Evolutionary conservation across 2,329 filamentous ascomycete genomes (phyloP), one percentile per base, ranked within the genome.

Genomic region (Eurotiales sp.): DNA sequence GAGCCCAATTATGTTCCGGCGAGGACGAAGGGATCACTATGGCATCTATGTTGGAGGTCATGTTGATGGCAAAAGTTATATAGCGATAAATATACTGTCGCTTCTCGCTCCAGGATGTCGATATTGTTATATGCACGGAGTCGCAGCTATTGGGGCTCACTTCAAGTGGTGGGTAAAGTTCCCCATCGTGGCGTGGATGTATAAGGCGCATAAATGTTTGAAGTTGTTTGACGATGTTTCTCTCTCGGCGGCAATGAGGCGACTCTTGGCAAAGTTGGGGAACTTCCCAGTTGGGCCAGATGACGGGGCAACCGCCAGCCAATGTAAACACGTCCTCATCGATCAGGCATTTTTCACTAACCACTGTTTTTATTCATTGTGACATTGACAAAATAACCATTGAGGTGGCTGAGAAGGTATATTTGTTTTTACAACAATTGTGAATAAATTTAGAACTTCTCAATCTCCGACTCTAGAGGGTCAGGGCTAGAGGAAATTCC

Each of bases 1-100:
- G 57, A 45, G 63, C 53, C 53, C 66, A 58, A 57, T 67, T 44
- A 39, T 52, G 60, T 30, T 63, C 64, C 22, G 73, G 71, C 4
- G 72, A 72, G 15, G 72, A 72, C 15, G 72, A 74, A 22, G 70
- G 72, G 46, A 75, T 59, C 50, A 72, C 54, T 50, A 72, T 65
- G 47, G 72, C 59, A 30, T 73, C 64, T 12, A 64, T 56, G 45
- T 63, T 59, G 50, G 61, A 62, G 54, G 61, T 58, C 72, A 76
- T 76, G 47, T 71, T 19, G 5, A 15, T 27, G 25, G 25, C 10
- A 10, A 27, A 10, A 27, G 5, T 5, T 27, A 27, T 27, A 27
- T 10, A 6, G 25, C 25, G 25, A 10, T 27, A 5, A 27, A 10
- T 27, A 19, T 19, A 15, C 32, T 5, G 15, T 19, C 15, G 34